A percentile compares a stretch with the other conserved stretches of the same genome.
These are phyloP conservation scores for Emergomyces pasteurianus DNA, from an alignment of 2,329 filamentous ascomycete species.

Conservation along the genomic window DNA sequence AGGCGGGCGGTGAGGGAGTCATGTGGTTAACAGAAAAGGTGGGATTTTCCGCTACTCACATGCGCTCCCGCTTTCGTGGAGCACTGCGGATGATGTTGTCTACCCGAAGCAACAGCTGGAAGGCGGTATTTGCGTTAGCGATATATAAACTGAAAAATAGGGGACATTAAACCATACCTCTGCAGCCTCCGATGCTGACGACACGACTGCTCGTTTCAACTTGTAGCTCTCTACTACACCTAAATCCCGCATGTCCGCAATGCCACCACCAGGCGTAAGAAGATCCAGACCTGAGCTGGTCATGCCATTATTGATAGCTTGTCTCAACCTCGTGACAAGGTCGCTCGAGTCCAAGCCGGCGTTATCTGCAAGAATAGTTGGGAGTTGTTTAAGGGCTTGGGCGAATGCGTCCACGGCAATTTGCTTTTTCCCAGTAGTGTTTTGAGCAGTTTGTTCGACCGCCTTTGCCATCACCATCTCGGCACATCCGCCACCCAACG, in stretches of 20 bases:
- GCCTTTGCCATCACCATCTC: conserved; percentile 99
- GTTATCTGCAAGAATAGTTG: conserved; percentile 94
- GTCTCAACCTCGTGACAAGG: conserved; percentile 78
- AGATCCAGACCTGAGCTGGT: conserved; percentile 85
- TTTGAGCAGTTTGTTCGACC: conserved; percentile 83
- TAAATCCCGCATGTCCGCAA: conserved; percentile 88
- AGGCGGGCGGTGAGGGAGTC: background rate
- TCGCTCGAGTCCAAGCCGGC: conserved; percentile 93
- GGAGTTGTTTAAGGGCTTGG: conserved; percentile 77
- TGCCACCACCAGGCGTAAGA: conserved; percentile 76
- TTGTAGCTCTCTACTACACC: conserved; percentile 98
- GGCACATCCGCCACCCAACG: conserved; percentile 86
- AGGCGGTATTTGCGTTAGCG: conserved; percentile 16
- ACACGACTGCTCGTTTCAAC: conserved; percentile 95
- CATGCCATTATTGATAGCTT: conserved; percentile 90
- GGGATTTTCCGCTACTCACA: conserved; percentile 34
- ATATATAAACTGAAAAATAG: background rate
- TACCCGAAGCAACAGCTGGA: conserved; percentile 73
- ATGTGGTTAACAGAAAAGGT: background rate
- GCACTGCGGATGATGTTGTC: conserved; percentile 97
- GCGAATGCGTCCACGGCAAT: conserved; percentile 86
- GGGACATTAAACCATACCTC: conserved; percentile 52
- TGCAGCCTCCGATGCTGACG: conserved; percentile 87
- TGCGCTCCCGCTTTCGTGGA: conserved; percentile 67
- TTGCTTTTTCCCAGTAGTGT: conserved; percentile 93